Percentiles rank a stretch among this genome's conserved stretches.
Evolutionary conservation across 2,329 filamentous ascomycete genomes (phyloP).

Genomic region (Pseudocercospora cruenta): DNA sequence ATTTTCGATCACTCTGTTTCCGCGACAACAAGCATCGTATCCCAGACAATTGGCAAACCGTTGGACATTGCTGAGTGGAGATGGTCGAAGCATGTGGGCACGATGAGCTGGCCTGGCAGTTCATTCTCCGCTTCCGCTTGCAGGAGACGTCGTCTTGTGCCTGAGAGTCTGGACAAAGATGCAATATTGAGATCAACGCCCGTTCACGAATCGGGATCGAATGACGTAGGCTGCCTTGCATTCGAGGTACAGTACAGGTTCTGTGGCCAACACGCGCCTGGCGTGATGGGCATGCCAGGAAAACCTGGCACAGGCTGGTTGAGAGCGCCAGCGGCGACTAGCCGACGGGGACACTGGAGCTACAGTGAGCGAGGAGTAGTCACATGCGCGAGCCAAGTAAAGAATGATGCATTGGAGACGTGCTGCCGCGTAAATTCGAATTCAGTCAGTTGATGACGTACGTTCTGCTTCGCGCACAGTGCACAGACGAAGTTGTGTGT

Average conservation of each 20-base stretch:
- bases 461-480: background rate
- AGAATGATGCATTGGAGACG: slow-evolving; percentile 1
- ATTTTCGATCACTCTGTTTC: background rate
- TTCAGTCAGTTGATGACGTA: background rate
- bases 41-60: background rate
- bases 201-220: background rate
- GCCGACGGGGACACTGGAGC: background rate
- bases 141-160: background rate
- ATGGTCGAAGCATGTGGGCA: background rate
- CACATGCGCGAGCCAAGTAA: background rate
- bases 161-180: background rate
- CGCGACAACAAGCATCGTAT: slow-evolving; percentile 1
- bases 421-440: background rate
- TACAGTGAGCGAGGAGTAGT: background rate
- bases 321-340: slow-evolving; percentile 4
- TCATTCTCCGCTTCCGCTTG: background rate
- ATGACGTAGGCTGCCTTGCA: slow-evolving; percentile 3
- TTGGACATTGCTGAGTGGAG: background rate
- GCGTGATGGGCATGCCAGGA: background rate
- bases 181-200: slow-evolving; percentile 14
- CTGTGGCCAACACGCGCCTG: slow-evolving; percentile 1
- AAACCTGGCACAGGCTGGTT: slow-evolving; percentile 9
- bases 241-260: background rate
- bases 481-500: slow-evolving; percentile 5
- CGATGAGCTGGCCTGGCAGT: background rate